phyloP scores from a whole-genome alignment of 768 basidiomycete genomes.

The Gloeostereum incarnatum region DNA sequence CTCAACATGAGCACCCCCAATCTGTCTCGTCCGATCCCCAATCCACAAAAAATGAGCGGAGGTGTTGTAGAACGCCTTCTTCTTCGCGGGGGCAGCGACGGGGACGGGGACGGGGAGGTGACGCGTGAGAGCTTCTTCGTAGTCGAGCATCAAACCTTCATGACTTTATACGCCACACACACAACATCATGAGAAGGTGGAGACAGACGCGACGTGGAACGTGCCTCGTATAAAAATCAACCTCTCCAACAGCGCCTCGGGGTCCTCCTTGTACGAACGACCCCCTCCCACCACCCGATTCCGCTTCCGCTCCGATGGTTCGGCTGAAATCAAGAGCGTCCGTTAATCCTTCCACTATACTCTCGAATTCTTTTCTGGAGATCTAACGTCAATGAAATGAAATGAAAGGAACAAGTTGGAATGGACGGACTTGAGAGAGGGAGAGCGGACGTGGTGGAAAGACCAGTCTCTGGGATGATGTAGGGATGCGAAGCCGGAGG shows the following conservation, averaged over 20 bases:
- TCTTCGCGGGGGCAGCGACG: neutral
- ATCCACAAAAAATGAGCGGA: constrained; percentile 97
- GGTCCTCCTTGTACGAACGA: constrained; percentile 69
- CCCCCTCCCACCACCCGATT: constrained; percentile 25
- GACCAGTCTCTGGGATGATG: constrained; percentile 91
- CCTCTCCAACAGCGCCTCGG: constrained; percentile 68
- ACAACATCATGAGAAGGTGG: constrained; percentile 2
- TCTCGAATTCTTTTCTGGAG: constrained; percentile 70
- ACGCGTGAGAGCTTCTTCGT: constrained; percentile 88
- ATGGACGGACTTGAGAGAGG: constrained; percentile 50
- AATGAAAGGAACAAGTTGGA: constrained; percentile 2
- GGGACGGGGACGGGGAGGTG: constrained; percentile 34
- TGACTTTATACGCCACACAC: constrained; percentile 48
- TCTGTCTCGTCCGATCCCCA: constrained; percentile 89
- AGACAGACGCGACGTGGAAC: constrained; percentile 1
- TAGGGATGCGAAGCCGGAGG: constrained; percentile 90
- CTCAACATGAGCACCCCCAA: constrained; percentile 91
- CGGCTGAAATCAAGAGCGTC: constrained; percentile 92
- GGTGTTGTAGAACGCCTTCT: constrained; percentile 69
- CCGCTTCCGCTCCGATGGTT: constrained; percentile 76
- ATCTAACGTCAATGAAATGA: neutral
- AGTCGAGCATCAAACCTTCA: constrained; percentile 88
- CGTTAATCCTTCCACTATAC: constrained; percentile 72
- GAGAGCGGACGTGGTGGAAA: constrained; percentile 82
- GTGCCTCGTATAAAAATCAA: constrained; percentile 90